These are phyloP conservation scores for Lachancea quebecensis DNA, from an alignment of 805 yeast genomes.

Conservation along the genomic window DNA sequence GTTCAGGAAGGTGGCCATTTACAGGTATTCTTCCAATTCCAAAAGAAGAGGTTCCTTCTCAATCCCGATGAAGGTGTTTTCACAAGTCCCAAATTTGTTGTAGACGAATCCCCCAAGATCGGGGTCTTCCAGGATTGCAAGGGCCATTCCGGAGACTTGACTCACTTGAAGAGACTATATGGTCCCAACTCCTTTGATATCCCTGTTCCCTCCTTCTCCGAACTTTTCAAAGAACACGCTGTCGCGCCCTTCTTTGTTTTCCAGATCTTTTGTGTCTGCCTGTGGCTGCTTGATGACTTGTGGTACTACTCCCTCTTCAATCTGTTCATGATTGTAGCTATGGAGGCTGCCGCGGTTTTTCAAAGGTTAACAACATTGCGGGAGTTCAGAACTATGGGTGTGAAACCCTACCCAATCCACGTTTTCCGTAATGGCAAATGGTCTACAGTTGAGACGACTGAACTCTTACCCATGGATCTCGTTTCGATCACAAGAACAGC, in stretches of 20 bases:
- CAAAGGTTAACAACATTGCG: slow-evolving; percentile 92
- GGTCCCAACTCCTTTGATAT: slow-evolving; percentile 89
- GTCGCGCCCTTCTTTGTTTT: slow-evolving; percentile 97
- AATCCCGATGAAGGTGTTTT: slow-evolving; percentile 48
- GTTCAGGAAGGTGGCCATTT: slow-evolving; percentile 47
- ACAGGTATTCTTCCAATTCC: slow-evolving; percentile 74
- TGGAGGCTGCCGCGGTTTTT: slow-evolving; percentile 90
- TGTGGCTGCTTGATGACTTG: slow-evolving; percentile 94
- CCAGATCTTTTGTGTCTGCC: slow-evolving; percentile 89
- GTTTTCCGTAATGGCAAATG: slow-evolving; percentile 67
- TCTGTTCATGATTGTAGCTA: slow-evolving; percentile 82
- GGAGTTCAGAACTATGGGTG: slow-evolving; percentile 96
- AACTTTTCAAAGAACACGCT: slow-evolving; percentile 93
- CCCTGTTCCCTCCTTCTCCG: slow-evolving; percentile 87
- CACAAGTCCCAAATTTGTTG: slow-evolving; percentile 69
- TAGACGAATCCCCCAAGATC: slow-evolving; percentile 53
- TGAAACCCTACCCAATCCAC: slow-evolving; percentile 78
- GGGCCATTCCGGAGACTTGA: slow-evolving; percentile 52
- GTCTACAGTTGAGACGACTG: slow-evolving; percentile 61
- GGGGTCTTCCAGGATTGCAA: slow-evolving; percentile 46
- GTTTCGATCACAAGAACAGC: slow-evolving; percentile 82
- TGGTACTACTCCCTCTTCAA: slow-evolving; percentile 94
- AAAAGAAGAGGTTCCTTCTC: slow-evolving; percentile 83
- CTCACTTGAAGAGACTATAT: slow-evolving; percentile 48
- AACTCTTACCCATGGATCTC: slow-evolving; percentile 84